phyloP scores from a whole-genome alignment of 257 asterid genomes.

The Craterostigma plantagineum region DNA sequence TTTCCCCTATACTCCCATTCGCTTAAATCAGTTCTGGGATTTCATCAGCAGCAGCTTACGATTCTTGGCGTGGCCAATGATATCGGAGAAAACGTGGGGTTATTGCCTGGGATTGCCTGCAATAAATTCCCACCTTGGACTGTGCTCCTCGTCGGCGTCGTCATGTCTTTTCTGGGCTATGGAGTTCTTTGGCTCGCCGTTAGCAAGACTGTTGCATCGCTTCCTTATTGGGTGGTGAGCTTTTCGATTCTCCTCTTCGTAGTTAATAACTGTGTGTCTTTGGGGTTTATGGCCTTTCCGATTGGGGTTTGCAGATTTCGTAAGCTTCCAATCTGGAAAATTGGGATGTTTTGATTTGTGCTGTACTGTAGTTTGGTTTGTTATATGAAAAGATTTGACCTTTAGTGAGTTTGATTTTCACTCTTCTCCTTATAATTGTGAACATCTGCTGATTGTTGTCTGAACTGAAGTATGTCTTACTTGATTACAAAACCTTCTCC shows the following conservation, averaged over 20 bases:
- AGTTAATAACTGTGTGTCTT: no score
- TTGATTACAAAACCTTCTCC: background rate
- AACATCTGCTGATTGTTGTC: background rate
- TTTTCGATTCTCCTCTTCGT: background rate
- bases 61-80: slow-evolving; percentile 93
- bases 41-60: slow-evolving; percentile 77
- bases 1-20: slow-evolving; percentile 72
- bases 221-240: slow-evolving; percentile 92
- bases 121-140: slow-evolving; percentile 87
- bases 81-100: slow-evolving; percentile 81
- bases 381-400: no score
- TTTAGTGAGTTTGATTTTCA: no score
- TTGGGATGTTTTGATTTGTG: no score
- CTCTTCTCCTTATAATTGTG: background rate
- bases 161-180: slow-evolving; percentile 55
- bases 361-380: no score
- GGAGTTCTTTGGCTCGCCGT: slow-evolving; percentile 88
- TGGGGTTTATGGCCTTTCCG: no score
- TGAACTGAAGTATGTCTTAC: slow-evolving; percentile 4
- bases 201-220: slow-evolving; percentile 29
- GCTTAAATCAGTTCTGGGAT: slow-evolving; percentile 69
- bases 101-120: slow-evolving; percentile 79
- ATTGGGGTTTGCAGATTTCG: no score
- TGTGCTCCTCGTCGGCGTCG: slow-evolving; percentile 59
- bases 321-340: no score